phyloP scores from a whole-genome alignment of 2,329 filamentous ascomycete genomes.

The Monilinia fructicola region DNA sequence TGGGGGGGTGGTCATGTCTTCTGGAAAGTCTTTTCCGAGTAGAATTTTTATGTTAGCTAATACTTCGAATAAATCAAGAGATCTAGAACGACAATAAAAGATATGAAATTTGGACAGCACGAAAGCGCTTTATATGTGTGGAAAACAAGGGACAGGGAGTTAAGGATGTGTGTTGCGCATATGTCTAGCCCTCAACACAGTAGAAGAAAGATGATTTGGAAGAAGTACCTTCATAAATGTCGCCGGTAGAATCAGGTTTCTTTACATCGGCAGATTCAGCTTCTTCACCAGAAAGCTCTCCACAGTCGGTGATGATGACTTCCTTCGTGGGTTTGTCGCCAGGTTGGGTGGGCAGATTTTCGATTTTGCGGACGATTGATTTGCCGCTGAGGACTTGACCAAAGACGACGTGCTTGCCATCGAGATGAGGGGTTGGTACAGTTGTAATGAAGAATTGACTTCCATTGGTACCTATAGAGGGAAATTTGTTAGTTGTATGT shows the following conservation, averaged over 20 bases:
- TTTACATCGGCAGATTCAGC: conserved; percentile 67
- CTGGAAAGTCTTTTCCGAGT: conserved; percentile 68
- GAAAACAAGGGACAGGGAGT: background rate
- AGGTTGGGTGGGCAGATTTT: conserved; percentile 73
- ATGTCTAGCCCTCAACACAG: conserved; percentile 17
- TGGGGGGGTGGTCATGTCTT: conserved; percentile 66
- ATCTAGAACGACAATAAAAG: background rate
- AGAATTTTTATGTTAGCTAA: conserved; percentile 11
- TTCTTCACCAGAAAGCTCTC: conserved; percentile 73
- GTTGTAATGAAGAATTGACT: conserved; percentile 98
- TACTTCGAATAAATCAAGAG: background rate
- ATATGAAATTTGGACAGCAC: background rate
- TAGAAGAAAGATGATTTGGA: conserved; percentile 16
- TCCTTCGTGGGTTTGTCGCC: conserved; percentile 77
- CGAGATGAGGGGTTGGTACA: conserved; percentile 86
- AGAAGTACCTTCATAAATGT: conserved; percentile 68
- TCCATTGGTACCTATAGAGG: conserved; percentile 78
- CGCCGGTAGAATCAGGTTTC: conserved; percentile 75
- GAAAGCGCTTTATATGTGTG: background rate
- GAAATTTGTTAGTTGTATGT: conserved; percentile 23
- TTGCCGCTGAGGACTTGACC: conserved; percentile 93
- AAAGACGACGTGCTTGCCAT: conserved; percentile 95
- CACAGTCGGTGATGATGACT: conserved; percentile 77
- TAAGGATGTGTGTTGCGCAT: background rate
- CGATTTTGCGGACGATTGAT: conserved; percentile 83